Conservation (phyloP, 179 eudicot species). For the Amaranthus tricolor region DNA sequence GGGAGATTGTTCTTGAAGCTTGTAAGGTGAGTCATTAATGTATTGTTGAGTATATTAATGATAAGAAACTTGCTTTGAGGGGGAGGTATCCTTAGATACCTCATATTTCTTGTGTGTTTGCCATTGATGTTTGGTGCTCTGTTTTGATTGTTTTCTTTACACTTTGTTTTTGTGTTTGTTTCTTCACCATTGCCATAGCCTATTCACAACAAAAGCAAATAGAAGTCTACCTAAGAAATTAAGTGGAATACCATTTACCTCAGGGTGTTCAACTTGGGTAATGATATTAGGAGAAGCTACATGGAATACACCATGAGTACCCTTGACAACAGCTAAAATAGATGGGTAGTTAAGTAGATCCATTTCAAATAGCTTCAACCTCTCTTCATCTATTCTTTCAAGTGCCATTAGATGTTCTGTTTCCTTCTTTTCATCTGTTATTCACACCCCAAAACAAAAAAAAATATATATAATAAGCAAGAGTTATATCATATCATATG, state of each 20-base stretch:
- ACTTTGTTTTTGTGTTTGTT: too few species aligned
- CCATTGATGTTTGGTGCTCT: too few species aligned
- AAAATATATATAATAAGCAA: not conserved
- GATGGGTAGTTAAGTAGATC: constrained; percentile 72
- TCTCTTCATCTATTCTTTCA: constrained; percentile 49
- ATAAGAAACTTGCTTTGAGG: too few species aligned
- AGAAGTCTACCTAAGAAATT: not conserved
- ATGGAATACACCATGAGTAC: constrained; percentile 65
- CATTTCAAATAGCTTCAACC: constrained; percentile 58
- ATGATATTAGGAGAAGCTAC: constrained; percentile 66
- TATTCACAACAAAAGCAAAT: too few species aligned
- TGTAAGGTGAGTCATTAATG: too few species aligned
- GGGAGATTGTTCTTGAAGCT: too few species aligned
- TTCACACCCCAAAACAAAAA: not conserved
- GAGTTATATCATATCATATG: not conserved
- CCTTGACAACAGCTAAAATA: constrained; percentile 47
- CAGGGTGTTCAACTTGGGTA: constrained; percentile 58
- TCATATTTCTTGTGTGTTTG: too few species aligned
- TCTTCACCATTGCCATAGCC: too few species aligned
- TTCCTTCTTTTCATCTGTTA: constrained; percentile 61
- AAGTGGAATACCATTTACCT: constrained; percentile 31
- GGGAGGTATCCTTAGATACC: too few species aligned
- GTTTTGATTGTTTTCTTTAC: too few species aligned
- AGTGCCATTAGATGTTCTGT: constrained; percentile 71
- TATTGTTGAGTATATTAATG: too few species aligned